phyloP scores from a whole-genome alignment of 495 filamentous ascomycete species.

The Penicillium longicatenatum region DNA sequence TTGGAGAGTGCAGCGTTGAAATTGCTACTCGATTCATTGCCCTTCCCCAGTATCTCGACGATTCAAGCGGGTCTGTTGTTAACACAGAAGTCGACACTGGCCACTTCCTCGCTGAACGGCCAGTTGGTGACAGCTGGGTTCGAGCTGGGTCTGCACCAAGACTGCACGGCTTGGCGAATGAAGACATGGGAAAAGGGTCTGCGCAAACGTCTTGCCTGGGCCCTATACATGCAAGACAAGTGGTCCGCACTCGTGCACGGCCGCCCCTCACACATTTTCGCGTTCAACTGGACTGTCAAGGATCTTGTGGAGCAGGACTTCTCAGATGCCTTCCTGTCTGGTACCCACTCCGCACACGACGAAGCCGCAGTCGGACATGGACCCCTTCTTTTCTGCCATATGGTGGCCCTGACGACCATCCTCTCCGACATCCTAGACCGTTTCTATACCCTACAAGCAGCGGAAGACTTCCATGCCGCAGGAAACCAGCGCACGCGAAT shows the following conservation, averaged over 20 bases:
- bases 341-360: conserved; percentile 33
- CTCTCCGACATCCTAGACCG: conserved; percentile 61
- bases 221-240: conserved; percentile 61
- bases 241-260: conserved; percentile 60
- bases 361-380: conserved; percentile 47
- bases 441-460: conserved; percentile 61
- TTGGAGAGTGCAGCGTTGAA: conserved; percentile 77
- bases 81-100: conserved; percentile 83
- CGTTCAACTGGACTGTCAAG: conserved; percentile 59
- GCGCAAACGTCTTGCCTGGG: conserved; percentile 60
- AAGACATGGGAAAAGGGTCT: conserved; percentile 56
- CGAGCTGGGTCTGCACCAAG: conserved; percentile 58
- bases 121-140: conserved; percentile 64
- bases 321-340: conserved; percentile 38
- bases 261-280: conserved; percentile 56
- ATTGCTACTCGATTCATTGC: conserved; percentile 74
- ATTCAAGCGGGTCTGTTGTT: conserved; percentile 89
- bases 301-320: conserved; percentile 56
- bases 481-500: conserved; percentile 52
- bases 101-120: conserved; percentile 83
- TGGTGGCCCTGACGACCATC: conserved; percentile 60
- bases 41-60: conserved; percentile 85
- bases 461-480: conserved; percentile 52
- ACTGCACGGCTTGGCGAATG: conserved; percentile 57
- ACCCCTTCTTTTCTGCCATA: conserved; percentile 57